Base-by-base conservation (phyloP, 495 filamentous ascomycete species). In the Penicillium flavigenum region DNA sequence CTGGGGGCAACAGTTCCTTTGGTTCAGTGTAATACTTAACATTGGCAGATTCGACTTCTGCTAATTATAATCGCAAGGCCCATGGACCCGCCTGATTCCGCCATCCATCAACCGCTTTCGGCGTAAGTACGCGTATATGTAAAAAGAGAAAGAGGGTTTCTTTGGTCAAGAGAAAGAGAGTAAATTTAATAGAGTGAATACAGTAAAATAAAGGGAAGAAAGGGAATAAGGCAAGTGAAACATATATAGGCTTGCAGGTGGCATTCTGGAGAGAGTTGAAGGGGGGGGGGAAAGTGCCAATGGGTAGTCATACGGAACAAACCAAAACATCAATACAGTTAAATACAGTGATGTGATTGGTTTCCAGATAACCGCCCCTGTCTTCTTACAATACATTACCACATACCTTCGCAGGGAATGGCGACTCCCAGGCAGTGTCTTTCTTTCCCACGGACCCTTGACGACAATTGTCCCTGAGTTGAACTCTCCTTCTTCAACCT, bases 81-180 rank as follows among this genome's bases (percentile, higher is more conserved):
- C 31, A 32, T 34, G 41, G 65, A 57, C 64, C 64, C 64, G 59
- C 64, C 53, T 19, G 17, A 31, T 43, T 44, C 57, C 59, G 62
- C 63, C 61, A 59, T 60, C 63, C 60, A 68, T 63, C 69, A 61
- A 61, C 66, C 66, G 65, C 66, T 69, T 70, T 50, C 57, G 66
- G 70, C 58, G 39, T 26, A 51, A 56, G 41, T 64, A 63, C 66
- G 61, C 67, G 69, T 63, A 62, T 67, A 57, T 59, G 14, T 19
- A 31, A 31, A 31, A 16, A 10, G 26, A 47, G 39, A 20, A 22
- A 59, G 55, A 38, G 8, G 31, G 11, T 34, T 31, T 31, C 29
- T 31, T 31, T 31, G 9, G 6, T 8, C 26, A 27, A 27, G 29
- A 31, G 10, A 0, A 11, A 10, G 9, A 36, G 45, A 22, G 47